These are phyloP conservation scores for Kodamaea kakaduensis DNA, from an alignment of 805 yeast genomes.

Conservation along the genomic window DNA sequence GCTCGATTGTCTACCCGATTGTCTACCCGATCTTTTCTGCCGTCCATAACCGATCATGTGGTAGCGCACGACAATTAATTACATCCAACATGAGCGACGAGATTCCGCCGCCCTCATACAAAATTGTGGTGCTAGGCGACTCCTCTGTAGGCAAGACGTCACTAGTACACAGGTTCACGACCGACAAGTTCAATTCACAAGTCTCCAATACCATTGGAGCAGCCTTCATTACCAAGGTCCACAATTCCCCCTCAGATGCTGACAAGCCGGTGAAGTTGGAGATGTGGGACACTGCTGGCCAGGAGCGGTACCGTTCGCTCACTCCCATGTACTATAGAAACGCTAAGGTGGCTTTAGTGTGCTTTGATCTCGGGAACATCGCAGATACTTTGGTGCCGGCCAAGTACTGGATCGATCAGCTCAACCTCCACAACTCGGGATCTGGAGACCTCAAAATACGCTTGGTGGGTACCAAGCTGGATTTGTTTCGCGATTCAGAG, in stretches of 20 bases:
- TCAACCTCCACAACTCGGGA: slow-evolving; percentile 29
- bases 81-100: slow-evolving; percentile 2
- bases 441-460: slow-evolving; percentile 27
- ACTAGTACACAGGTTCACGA: slow-evolving; percentile 74
- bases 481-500: slow-evolving; percentile 39
- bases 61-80: background rate
- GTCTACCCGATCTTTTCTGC: too few species aligned
- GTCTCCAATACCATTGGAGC: slow-evolving; percentile 98
- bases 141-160: slow-evolving; percentile 67
- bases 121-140: slow-evolving; percentile 47
- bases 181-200: slow-evolving; percentile 66
- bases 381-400: slow-evolving; percentile 59
- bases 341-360: slow-evolving; percentile 65
- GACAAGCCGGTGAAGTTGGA: slow-evolving; percentile 54
- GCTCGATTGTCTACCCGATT: too few species aligned
- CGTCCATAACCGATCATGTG: too few species aligned
- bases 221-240: slow-evolving; percentile 81
- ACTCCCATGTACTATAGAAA: slow-evolving; percentile 46
- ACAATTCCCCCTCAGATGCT: slow-evolving; percentile 22
- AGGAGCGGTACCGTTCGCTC: slow-evolving; percentile 41
- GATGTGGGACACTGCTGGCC: slow-evolving; percentile 97
- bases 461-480: slow-evolving; percentile 82
- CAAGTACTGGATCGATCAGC: slow-evolving; percentile 85
- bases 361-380: slow-evolving; percentile 68
- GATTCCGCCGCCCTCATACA: slow-evolving; percentile 25